Percentiles rank a stretch among this genome's conserved stretches.
Evolutionary conservation across 371 early-diverging fungal genomes (phyloP).

Genomic region (Zopfochytrium polystomum): DNA sequence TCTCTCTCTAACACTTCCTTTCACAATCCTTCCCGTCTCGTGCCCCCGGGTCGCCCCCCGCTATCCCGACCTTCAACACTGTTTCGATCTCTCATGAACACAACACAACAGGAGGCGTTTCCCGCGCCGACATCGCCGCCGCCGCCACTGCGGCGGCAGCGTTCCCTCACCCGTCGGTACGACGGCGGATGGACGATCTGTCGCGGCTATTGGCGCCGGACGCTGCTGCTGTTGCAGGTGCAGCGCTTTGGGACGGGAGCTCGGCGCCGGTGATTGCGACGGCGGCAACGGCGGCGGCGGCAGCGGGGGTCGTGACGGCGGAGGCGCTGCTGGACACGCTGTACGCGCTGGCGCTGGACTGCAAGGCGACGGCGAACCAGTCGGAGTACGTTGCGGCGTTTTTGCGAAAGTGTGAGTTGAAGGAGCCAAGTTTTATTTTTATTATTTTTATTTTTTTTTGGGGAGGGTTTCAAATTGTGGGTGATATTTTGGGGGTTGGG

Average conservation of each 20-base stretch:
- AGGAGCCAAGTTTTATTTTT: not conserved
- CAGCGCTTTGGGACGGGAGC: not conserved
- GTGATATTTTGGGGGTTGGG: not conserved
- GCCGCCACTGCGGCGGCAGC: not conserved
- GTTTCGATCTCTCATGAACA: too few relatives aligned
- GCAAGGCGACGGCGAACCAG: slow-evolving; percentile 49
- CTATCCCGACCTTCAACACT: too few relatives aligned
- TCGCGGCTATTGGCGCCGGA: not conserved
- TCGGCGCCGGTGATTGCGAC: not conserved
- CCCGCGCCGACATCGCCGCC: not conserved
- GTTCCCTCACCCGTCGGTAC: not conserved
- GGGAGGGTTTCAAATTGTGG: not conserved
- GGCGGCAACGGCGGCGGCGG: not conserved
- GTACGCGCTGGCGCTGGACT: slow-evolving; percentile 61
- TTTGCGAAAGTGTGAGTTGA: slow-evolving; percentile 52
- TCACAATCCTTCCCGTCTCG: too few relatives aligned
- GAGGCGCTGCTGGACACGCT: slow-evolving; percentile 65
- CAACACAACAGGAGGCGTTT: too few relatives aligned
- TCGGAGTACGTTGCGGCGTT: slow-evolving; percentile 52
- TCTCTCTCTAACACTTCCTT: too few relatives aligned
- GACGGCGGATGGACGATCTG: not conserved
- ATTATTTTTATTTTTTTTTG: not conserved
- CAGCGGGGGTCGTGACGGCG: slow-evolving; percentile 10
- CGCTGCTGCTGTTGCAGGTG: not conserved
- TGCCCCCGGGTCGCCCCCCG: too few relatives aligned